phyloP scores from a whole-genome alignment of 1,139 yeast genomes.

The Candida sp. region DNA sequence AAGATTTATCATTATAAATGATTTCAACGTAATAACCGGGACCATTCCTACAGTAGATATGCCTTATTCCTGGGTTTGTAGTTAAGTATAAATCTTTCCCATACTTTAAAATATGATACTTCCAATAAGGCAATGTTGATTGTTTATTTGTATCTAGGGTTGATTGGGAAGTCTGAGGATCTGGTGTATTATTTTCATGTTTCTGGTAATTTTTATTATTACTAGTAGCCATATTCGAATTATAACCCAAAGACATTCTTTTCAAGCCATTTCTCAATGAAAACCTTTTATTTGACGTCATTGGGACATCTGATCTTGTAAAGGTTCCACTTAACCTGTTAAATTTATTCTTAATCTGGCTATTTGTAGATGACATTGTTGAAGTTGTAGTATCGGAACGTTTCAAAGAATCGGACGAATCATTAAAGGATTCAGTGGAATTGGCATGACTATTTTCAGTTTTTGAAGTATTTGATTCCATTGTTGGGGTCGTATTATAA shows the following conservation, averaged over 20 bases:
- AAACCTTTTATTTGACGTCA: neutral
- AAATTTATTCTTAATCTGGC: neutral
- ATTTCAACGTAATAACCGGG: slow-evolving; percentile 55
- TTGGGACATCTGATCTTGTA: neutral
- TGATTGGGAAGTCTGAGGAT: neutral
- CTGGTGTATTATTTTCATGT: neutral
- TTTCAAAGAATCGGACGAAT: neutral
- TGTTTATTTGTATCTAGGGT: neutral
- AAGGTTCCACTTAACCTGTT: neutral
- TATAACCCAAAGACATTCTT: neutral
- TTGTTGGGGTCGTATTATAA: neutral
- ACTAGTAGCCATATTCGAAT: neutral
- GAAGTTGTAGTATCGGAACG: neutral
- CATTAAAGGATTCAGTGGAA: neutral
- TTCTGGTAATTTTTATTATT: neutral
- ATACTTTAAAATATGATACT: slow-evolving; percentile 52
- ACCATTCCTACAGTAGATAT: slow-evolving; percentile 51
- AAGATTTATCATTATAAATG: slow-evolving; percentile 12
- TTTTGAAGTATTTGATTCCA: neutral
- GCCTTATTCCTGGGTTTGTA: slow-evolving; percentile 57
- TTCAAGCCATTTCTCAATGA: neutral
- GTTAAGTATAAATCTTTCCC: slow-evolving; percentile 52
- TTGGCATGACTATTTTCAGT: neutral
- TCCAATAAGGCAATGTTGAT: slow-evolving; percentile 45
- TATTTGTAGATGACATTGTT: neutral